Base-by-base conservation (phyloP, 73 alveolate genomes). In the Tetrahymena elliotti region DNA sequence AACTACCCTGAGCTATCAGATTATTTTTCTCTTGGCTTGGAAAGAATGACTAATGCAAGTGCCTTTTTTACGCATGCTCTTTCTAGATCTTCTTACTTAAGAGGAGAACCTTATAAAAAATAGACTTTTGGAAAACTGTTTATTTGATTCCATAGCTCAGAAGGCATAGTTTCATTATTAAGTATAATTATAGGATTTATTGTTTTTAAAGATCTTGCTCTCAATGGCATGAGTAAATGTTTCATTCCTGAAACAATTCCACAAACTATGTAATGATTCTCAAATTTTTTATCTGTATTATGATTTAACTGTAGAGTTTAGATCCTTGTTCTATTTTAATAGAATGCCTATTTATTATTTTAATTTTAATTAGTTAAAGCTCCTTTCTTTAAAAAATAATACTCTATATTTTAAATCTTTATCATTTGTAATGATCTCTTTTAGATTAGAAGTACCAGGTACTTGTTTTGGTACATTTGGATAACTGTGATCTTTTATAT, bases 61-160 rank as follows among this genome's bases (percentile, higher is more conserved):
- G 99, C 99, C 94, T 98, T 98, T 93, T 96, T 53, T 34, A 98
- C 96, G 84, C 99, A 97, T 0, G 99, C 99, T 95, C 97, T 98
- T 54, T 97, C 98, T 37, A 98, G 95, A 97, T 98, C 99, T 35
- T 96, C 97, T 40, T 98, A 98, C 93, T 98, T 98, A 33, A 98
- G 96, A 6, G 99, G 99, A 84, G 98, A 96, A 27, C 99, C 99
- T 92, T 98, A 97, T 96, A 98, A 96, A 93, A 97, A 97, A 94
- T 98, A 98, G 53, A 98, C 97, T 94, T 98, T 99, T 54, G 99
- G 99, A 92, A 96, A 98, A 94, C 97, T 96, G 94, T 98, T 98
- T 24, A 98, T 98, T 95, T 98, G 98, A 93, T 97, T 95, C 99
- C 99, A 97, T 9, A 98, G 97, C 95, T 98, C 99, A 33, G 97